Base-by-base conservation (phyloP, 345 rosid species). In the Moricandia moricandioides region DNA sequence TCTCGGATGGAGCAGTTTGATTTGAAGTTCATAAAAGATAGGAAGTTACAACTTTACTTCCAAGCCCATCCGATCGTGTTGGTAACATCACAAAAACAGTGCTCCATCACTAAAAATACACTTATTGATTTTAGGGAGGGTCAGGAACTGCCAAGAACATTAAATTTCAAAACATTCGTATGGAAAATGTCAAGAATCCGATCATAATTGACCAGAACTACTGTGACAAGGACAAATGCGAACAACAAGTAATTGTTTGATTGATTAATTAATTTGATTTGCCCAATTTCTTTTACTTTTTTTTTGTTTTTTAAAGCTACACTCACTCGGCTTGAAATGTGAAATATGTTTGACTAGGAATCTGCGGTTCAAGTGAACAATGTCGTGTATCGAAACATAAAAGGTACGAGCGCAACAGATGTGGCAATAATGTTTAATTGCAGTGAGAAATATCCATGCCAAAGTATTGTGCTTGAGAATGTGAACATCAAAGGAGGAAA, bases 161-260 rank as follows among this genome's bases (percentile, higher is more conserved):
- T 72, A 82, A 65, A 43, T 94, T 94, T 47, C 85, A 85, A 61
- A 88, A 94, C 69, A 82, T 94, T 10, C 78, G 77, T 31, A 91
- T 94, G 97, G 17, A 78, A 0, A 85, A 91, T n/a, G 98, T 94
- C 34, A 74, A 62, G 70, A 85, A 94, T 77, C 97, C 98, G 13
- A 94, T 94, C 40, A 88, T 94, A 27, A 86, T 94, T 60, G 92
- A 91, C 62, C 98, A 94, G 40, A 65, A 84, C 70, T 94, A 94
- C 71, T 91, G 98, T 70, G 97, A 94, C 82, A 88, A 87, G 65
- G 62, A 73, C 35, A 59, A 84, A 60, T 94, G 98, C 90, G 78
- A 84, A 65, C 39, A 85, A 63, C 82, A 88, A 85, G 98, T 89
- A 72, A 60, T 17, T n/a, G 16, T 2, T 34, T 11, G 7, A 13